phyloP scores from a whole-genome alignment of 129 eudicot genomes.

The Calendula officinalis region DNA sequence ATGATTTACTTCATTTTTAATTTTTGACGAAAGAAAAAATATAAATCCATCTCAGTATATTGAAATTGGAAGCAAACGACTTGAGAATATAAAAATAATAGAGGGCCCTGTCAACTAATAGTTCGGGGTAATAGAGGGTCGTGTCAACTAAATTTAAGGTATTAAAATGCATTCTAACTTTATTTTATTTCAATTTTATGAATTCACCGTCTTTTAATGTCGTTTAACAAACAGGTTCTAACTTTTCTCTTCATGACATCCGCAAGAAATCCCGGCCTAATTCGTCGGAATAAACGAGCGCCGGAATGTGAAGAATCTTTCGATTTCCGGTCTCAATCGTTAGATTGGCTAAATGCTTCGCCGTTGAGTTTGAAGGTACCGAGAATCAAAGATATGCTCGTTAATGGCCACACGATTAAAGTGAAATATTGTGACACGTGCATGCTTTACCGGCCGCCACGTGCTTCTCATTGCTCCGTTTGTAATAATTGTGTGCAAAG shows the following conservation, averaged over 20 bases:
- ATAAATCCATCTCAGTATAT: too few relatives aligned
- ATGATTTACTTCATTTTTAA: too few relatives aligned
- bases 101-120: too few relatives aligned
- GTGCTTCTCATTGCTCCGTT: slow-evolving; percentile 87
- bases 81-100: too few relatives aligned
- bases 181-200: too few relatives aligned
- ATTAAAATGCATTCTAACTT: too few relatives aligned
- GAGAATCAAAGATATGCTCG: slow-evolving; percentile 56
- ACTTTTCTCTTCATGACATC: slow-evolving; percentile 70
- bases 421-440: slow-evolving; percentile 84
- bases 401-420: slow-evolving; percentile 61
- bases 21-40: too few relatives aligned
- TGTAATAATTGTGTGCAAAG: slow-evolving; percentile 86
- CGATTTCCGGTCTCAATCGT: slow-evolving; percentile 28
- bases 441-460: slow-evolving; percentile 76
- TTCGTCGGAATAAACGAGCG: slow-evolving; percentile 57
- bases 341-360: slow-evolving; percentile 48
- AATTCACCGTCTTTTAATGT: neutral
- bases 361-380: slow-evolving; percentile 45
- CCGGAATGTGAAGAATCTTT: slow-evolving; percentile 39
- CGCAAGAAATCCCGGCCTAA: slow-evolving; percentile 69
- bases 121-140: too few relatives aligned
- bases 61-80: too few relatives aligned
- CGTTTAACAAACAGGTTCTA: slow-evolving; percentile 47
- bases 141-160: too few relatives aligned